Evolutionary conservation across 257 asterid species (phyloP).

Genomic region (Solanum lignicaule): DNA sequence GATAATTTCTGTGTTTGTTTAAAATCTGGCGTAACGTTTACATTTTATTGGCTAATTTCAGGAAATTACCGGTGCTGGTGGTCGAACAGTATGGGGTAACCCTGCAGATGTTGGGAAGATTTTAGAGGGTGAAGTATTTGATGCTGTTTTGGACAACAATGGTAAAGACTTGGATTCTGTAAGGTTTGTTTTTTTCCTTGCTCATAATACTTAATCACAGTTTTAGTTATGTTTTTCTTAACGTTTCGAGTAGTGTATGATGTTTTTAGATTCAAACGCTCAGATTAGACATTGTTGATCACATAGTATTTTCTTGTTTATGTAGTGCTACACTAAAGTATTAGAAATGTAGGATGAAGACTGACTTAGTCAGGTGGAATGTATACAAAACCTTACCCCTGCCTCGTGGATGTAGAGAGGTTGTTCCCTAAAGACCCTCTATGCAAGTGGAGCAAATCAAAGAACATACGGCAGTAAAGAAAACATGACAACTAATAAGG

Average conservation of each 20-base stretch:
- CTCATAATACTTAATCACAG: neutral
- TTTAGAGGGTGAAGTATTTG: conserved; percentile 66
- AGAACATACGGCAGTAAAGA: neutral
- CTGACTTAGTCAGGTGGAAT: neutral
- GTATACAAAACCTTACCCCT: neutral
- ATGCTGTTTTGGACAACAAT: conserved; percentile 87
- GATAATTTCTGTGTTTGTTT: neutral
- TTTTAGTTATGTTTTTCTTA: neutral
- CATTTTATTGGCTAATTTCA: conserved; percentile 12
- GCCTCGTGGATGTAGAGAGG: neutral
- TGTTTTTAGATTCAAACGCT: neutral
- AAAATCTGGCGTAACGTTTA: neutral
- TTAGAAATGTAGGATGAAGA: neutral
- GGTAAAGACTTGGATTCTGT: conserved; percentile 93
- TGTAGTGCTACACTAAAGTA: neutral
- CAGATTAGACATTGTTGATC: neutral
- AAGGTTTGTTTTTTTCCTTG: conserved; percentile 26
- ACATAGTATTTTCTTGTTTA: neutral
- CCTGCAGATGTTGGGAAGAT: conserved; percentile 65
- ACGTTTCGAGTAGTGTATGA: neutral
- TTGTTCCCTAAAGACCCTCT: neutral
- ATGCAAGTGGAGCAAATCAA: neutral
- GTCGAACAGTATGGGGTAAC: conserved; percentile 85
- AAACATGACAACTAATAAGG: neutral
- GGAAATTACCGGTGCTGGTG: conserved; percentile 84